Conservation (phyloP, 2,329 filamentous ascomycete genomes). For the Calonectria leucothoes region DNA sequence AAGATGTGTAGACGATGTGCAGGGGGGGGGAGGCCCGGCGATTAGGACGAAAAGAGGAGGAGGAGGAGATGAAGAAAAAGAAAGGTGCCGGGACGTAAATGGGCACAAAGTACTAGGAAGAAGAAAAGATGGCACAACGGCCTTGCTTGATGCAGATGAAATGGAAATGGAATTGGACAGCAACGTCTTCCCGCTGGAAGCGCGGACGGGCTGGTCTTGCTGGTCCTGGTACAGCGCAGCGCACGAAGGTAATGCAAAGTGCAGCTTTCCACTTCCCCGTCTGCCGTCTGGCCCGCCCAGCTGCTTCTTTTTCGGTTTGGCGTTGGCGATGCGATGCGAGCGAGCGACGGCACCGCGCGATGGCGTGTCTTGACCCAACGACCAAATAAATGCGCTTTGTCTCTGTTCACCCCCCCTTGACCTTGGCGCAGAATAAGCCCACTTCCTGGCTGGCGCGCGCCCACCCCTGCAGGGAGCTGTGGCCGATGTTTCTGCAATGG, state of each 20-base stretch:
- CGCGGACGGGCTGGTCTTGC: not conserved
- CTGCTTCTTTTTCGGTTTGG: slow-evolving; percentile 25
- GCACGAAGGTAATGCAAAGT: not conserved
- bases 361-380: slow-evolving; percentile 35
- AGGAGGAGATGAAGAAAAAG: slow-evolving; percentile 2
- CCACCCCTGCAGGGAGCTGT: slow-evolving; percentile 31
- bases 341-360: slow-evolving; percentile 4
- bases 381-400: slow-evolving; percentile 14
- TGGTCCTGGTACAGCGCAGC: not conserved
- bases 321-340: slow-evolving; percentile 28
- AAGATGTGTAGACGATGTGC: not conserved
- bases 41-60: not conserved
- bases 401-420: slow-evolving; percentile 28
- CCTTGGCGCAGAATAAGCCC: slow-evolving; percentile 38
- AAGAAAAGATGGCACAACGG: not conserved
- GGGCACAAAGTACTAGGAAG: not conserved
- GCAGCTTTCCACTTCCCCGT: slow-evolving; percentile 4
- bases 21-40: not conserved
- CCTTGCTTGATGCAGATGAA: not conserved
- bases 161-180: slow-evolving; percentile 4
- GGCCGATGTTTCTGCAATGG: slow-evolving; percentile 19
- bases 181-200: slow-evolving; percentile 18
- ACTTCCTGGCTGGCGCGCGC: slow-evolving; percentile 28
- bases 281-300: not conserved
- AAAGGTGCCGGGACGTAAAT: not conserved